Percentiles rank a stretch among this genome's conserved stretches.
Evolutionary conservation across 1,284 basidiomycete species (phyloP).

Genomic region (Phlebopus sp.): DNA sequence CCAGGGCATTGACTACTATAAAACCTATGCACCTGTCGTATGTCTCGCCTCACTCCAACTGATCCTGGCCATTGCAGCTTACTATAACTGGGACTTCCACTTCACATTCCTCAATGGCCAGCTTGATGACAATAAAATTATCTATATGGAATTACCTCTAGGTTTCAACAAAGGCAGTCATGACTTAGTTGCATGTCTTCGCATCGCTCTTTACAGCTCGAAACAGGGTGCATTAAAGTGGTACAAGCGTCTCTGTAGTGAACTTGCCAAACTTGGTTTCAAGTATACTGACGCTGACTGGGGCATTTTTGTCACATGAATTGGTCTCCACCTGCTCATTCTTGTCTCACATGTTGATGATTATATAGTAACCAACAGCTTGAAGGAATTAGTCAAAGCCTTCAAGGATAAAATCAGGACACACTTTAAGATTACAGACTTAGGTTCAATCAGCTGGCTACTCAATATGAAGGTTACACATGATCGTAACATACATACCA

Average conservation of each 20-base stretch:
- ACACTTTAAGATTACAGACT: too few species aligned
- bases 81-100: slow-evolving; percentile 10
- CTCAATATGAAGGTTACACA: too few species aligned
- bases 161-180: neutral
- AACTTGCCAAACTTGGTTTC: too few species aligned
- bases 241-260: slow-evolving; percentile 6
- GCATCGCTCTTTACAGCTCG: slow-evolving; percentile 20
- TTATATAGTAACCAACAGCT: neutral
- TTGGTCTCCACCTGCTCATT: neutral
- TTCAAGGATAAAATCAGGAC: neutral
- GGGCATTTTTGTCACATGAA: neutral
- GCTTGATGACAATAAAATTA: neutral
- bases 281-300: neutral
- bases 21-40: slow-evolving; percentile 23
- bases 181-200: neutral
- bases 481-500: too few species aligned
- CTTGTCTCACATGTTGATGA: neutral
- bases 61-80: slow-evolving; percentile 9
- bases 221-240: slow-evolving; percentile 22
- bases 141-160: neutral
- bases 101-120: neutral
- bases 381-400: neutral
- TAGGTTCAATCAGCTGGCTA: too few species aligned
- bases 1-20: slow-evolving; percentile 7
- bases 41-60: slow-evolving; percentile 21